Evolutionary conservation across 306 rosid genomes (phyloP), one percentile per base, ranked within the genome.

Genomic region (Fagus crenata): DNA sequence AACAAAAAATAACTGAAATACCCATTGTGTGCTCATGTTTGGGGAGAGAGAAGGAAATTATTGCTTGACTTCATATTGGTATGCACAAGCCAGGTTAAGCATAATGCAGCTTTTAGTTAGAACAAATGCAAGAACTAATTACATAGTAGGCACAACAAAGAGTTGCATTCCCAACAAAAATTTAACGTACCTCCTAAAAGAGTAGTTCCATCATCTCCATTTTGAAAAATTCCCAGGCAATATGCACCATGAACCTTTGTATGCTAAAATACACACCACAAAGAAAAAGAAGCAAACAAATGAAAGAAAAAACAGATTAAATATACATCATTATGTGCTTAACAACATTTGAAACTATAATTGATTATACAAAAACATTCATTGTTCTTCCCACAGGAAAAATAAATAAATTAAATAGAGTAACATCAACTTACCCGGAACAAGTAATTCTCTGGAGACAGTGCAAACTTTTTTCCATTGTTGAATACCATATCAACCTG

Each of bases 391-490:
- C 8, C 5, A 0, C 6, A 31, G 13, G 33, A 41, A 15, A 73
- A 49, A 84, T 41, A 39, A 53, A 84, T 41, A 39, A 53, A 22
- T 60, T 58, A 60, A 40, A 56, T 63, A 6, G 32, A n/a, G 55
- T 80, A 69, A 76, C 39, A 55, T 43, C 64, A 81, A 88, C 91
- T 84, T 82, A 96, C 99, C 89, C 79, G 87, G 69, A 96, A 96
- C 81, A 96, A 81, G 87, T 96, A 92, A 83, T 96, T 96, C 86
- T 96, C 98, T 41, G 99, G 99, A 59, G 98, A 83, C 49, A 96
- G 84, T 49, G 91, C 81, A 28, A 92, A 65, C 85, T 92, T 92
- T 51, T 89, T 82, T 54, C 91, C 97, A 78, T 85, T 88, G 67
- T 75, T 91, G 82, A 96, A 96, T 75, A 96, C 90, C 98, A 96